Conservation (phyloP, 306 rosid species). For the Vigna hirtella region DNA sequence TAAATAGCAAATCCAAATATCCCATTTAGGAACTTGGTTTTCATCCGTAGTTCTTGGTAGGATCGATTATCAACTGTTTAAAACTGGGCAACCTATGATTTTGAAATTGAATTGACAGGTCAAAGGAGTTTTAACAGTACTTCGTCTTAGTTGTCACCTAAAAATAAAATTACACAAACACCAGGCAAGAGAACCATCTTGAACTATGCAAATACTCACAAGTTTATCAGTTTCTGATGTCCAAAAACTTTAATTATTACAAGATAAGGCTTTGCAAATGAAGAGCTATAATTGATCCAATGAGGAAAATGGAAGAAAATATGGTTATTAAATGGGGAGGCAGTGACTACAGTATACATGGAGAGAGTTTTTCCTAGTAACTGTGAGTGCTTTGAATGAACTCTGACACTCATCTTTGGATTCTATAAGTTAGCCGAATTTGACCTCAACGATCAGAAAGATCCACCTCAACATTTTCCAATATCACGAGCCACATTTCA, state of each 20-base stretch:
- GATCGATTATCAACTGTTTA: background rate
- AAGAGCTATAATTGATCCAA: background rate
- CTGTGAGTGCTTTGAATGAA: conserved; percentile 56
- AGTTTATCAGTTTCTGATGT: background rate
- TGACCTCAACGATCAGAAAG: conserved; percentile 30
- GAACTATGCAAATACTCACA: background rate
- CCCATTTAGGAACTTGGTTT: too few species aligned
- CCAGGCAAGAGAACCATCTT: background rate
- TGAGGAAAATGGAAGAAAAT: background rate
- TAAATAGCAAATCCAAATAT: too few species aligned
- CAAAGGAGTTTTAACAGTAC: background rate
- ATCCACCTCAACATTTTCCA: conserved; percentile 70
- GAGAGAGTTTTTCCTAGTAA: conserved; percentile 39
- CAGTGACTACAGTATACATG: conserved; percentile 51
- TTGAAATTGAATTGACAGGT: background rate
- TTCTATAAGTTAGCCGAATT: conserved; percentile 48
- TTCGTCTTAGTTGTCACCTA: background rate
- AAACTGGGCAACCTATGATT: background rate
- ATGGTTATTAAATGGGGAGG: conserved; percentile 53
- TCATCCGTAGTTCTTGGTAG: background rate
- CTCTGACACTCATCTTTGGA: conserved; percentile 63
- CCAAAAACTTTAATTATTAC: background rate
- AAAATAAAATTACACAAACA: background rate
- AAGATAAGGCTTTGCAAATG: background rate
- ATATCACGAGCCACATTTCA: conserved; percentile 88